Percentiles rank a stretch among this genome's conserved stretches.
phyloP scores from a whole-genome alignment of 371 early-diverging fungal species.

The Nematocida parisii region DNA sequence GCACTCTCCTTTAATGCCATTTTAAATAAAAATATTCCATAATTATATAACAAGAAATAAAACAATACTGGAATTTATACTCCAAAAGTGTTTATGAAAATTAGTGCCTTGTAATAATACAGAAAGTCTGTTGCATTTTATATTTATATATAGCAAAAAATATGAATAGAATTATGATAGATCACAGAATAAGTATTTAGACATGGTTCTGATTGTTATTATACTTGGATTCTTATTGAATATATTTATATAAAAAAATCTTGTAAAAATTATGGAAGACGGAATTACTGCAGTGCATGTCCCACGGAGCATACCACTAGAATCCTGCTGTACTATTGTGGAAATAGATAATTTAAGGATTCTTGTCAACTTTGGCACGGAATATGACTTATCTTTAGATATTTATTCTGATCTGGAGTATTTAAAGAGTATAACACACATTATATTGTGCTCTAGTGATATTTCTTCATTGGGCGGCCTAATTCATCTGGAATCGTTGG shows the following conservation, averaged over 20 bases:
- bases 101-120: no score
- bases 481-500: constrained; percentile 77
- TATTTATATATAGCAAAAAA: no score
- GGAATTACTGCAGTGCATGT: constrained; percentile 35
- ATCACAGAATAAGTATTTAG: no score
- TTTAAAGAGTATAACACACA: constrained; percentile 75
- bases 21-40: constrained; percentile 24
- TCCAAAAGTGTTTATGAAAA: no score
- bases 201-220: no score
- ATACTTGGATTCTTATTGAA: no score
- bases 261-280: constrained; percentile 23
- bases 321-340: constrained; percentile 56
- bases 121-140: no score
- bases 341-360: constrained; percentile 65
- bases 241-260: constrained; percentile 29
- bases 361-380: constrained; percentile 68
- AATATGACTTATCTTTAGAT: constrained; percentile 41
- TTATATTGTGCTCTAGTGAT: constrained; percentile 83
- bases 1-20: not conserved
- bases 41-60: not conserved
- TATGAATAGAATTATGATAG: no score
- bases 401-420: constrained; percentile 54
- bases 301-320: constrained; percentile 14
- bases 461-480: constrained; percentile 81
- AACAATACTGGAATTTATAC: no score